These are phyloP conservation scores for Wallemia hederae DNA, from an alignment of 1,284 basidiomycete genomes.

Conservation along the genomic window DNA sequence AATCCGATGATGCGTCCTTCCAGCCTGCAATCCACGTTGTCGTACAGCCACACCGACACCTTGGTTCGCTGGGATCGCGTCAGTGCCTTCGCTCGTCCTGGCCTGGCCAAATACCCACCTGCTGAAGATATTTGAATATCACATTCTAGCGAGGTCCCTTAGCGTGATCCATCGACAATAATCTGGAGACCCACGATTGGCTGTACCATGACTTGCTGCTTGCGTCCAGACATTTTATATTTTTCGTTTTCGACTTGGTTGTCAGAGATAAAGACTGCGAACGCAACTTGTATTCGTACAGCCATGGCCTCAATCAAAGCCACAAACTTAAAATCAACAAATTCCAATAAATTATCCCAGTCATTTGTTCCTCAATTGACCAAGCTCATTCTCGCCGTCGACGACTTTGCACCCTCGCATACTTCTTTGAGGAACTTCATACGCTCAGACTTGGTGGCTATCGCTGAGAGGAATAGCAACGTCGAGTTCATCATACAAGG, in stretches of 20 bases:
- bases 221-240: constrained; percentile 51
- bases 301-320: neutral
- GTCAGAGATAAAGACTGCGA: neutral
- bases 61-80: constrained; percentile 32
- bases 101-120: constrained; percentile 11
- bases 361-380: neutral
- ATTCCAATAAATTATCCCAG: neutral
- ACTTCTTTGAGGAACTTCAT: neutral
- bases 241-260: neutral
- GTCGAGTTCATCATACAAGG: neutral
- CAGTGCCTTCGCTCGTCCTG: neutral
- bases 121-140: constrained; percentile 92
- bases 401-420: neutral
- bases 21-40: constrained; percentile 86
- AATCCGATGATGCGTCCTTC: constrained; percentile 95
- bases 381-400: neutral
- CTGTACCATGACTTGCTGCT: constrained; percentile 88
- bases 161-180: neutral
- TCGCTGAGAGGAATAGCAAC: neutral
- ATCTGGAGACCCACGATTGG: constrained; percentile 45
- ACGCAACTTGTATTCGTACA: neutral
- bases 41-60: constrained; percentile 85
- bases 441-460: neutral
- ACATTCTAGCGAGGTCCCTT: constrained; percentile 36
- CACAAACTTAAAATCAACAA: neutral